Conservation (phyloP, 116 monocot genomes). For the Posidonia oceanica region DNA sequence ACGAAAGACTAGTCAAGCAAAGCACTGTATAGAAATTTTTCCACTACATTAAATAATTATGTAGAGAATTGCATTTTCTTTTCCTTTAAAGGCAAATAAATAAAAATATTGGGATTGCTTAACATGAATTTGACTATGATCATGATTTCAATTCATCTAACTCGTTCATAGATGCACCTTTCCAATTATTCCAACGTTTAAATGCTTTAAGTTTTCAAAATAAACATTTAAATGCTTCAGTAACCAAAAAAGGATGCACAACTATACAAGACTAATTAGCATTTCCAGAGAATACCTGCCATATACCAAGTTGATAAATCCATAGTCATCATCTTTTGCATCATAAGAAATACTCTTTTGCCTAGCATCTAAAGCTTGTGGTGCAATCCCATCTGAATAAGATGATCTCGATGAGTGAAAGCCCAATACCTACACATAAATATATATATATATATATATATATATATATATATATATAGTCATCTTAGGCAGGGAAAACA, state of each 20-base stretch:
- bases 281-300: slow-evolving; percentile 44
- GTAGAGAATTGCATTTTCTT: too few relatives aligned
- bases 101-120: too few relatives aligned
- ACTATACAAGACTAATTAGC: neutral
- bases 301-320: slow-evolving; percentile 42
- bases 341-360: slow-evolving; percentile 8
- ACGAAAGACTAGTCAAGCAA: too few relatives aligned
- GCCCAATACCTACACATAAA: slow-evolving; percentile 31
- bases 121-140: too few relatives aligned
- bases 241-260: neutral
- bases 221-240: neutral
- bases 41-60: too few relatives aligned
- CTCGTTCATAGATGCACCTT: too few relatives aligned
- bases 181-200: too few relatives aligned
- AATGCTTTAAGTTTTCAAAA: neutral
- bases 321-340: slow-evolving; percentile 9
- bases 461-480: neutral
- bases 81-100: too few relatives aligned
- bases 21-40: too few relatives aligned
- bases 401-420: slow-evolving; percentile 14
- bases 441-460: neutral
- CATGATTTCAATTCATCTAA: too few relatives aligned
- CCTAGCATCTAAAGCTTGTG: slow-evolving; percentile 10
- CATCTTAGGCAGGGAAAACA: neutral
- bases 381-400: slow-evolving; percentile 9